Conservation (phyloP, 768 basidiomycete genomes). For the Cyclocybe aegerita region DNA sequence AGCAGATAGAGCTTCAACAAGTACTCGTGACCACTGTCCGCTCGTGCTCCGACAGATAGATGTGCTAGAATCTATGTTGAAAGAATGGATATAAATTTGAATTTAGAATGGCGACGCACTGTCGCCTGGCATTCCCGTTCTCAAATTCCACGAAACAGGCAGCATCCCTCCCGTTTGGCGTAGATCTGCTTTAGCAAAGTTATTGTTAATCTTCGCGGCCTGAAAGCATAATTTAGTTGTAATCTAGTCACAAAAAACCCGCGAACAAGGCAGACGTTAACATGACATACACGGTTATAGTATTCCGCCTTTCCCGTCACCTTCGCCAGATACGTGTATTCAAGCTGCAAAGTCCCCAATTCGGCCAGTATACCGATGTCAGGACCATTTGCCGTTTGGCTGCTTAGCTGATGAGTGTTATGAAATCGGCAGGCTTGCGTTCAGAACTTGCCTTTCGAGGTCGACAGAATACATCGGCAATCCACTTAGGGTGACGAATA, state of each 20-base stretch:
- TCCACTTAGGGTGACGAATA: conserved; percentile 69
- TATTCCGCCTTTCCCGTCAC: conserved; percentile 69
- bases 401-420: background rate
- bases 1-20: conserved; percentile 73
- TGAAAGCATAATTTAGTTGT: conserved; percentile 11
- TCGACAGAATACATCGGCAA: conserved; percentile 74
- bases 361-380: conserved; percentile 64
- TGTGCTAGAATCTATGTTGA: conserved; percentile 26
- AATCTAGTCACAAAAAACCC: background rate
- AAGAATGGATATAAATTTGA: background rate
- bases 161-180: conserved; percentile 58
- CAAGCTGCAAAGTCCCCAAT: conserved; percentile 78
- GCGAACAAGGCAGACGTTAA: background rate
- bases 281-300: conserved; percentile 47
- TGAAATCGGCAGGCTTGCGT: too few relatives aligned
- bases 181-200: conserved; percentile 48
- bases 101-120: conserved; percentile 32
- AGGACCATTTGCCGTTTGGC: conserved; percentile 21
- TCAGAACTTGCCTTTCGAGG: conserved; percentile 39
- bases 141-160: conserved; percentile 56
- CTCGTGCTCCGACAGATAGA: conserved; percentile 62
- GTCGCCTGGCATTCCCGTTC: conserved; percentile 41
- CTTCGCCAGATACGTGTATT: conserved; percentile 82
- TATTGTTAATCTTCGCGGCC: conserved; percentile 36
- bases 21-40: conserved; percentile 80